These are phyloP conservation scores for Pestalotiopsis sp. DNA, from an alignment of 2,329 filamentous ascomycete genomes.

Conservation along the genomic window DNA sequence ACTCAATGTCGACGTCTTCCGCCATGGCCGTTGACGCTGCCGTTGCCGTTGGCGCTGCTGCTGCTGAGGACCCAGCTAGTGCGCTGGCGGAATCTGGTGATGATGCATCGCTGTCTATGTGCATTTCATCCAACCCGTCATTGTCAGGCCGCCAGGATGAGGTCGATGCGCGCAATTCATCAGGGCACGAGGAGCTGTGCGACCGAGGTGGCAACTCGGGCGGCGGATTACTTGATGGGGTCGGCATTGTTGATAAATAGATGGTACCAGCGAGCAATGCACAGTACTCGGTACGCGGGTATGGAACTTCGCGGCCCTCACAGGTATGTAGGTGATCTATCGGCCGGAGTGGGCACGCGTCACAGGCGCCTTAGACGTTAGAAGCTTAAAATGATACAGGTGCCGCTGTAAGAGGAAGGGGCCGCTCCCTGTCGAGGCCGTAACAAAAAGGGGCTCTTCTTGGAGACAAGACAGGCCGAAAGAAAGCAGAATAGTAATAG, in stretches of 20 bases:
- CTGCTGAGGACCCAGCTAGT: constrained; percentile 12
- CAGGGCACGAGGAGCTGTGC: constrained; percentile 34
- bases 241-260: constrained; percentile 28
- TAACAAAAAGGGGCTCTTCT: not conserved
- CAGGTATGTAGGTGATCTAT: not conserved
- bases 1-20: constrained; percentile 20
- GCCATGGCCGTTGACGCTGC: not conserved
- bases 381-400: not conserved
- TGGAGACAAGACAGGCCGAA: not conserved
- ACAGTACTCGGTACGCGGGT: too few species aligned
- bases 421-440: not conserved
- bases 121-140: constrained; percentile 27
- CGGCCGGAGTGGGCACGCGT: constrained; percentile 3
- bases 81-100: constrained; percentile 27
- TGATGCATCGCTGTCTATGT: constrained; percentile 26
- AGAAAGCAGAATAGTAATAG: not conserved
- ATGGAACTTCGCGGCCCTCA: too few species aligned
- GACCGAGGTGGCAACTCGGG: constrained; percentile 29
- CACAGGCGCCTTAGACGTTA: constrained; percentile 5
- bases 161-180: constrained; percentile 26
- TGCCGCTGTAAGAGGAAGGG: not conserved
- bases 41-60: not conserved
- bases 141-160: constrained; percentile 25
- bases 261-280: not conserved
- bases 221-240: constrained; percentile 30